Conservation (phyloP, 2,329 filamentous ascomycete genomes). For the Salinomyces thailandicus region DNA sequence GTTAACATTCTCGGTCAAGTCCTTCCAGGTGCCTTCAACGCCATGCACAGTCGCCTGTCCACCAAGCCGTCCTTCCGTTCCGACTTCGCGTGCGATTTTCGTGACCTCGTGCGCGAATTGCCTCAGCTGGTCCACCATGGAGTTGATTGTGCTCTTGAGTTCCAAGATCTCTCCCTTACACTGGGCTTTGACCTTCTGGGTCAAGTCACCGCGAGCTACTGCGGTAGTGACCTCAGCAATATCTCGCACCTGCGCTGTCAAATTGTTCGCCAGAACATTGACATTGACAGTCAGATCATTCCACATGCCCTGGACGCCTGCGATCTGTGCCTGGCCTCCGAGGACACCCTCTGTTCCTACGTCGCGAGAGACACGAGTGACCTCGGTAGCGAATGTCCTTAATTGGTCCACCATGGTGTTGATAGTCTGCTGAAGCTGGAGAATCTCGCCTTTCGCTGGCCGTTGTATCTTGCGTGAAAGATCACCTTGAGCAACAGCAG, state of each 20-base stretch:
- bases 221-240: constrained; percentile 44
- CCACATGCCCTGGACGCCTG: constrained; percentile 57
- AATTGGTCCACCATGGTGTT: constrained; percentile 58
- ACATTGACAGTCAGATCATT: constrained; percentile 51
- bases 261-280: constrained; percentile 44
- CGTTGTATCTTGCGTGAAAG: constrained; percentile 93
- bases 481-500: constrained; percentile 87
- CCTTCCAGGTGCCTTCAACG: constrained; percentile 45
- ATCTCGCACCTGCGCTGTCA: constrained; percentile 44
- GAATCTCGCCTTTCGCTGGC: constrained; percentile 85
- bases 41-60: constrained; percentile 44
- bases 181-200: constrained; percentile 41
- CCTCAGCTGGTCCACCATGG: constrained; percentile 43
- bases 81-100: constrained; percentile 43
- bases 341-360: constrained; percentile 55
- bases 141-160: constrained; percentile 43
- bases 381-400: constrained; percentile 55
- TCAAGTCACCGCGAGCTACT: constrained; percentile 42
- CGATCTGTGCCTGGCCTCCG: constrained; percentile 53
- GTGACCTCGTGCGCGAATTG: constrained; percentile 45
- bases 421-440: constrained; percentile 84
- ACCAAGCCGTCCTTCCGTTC: constrained; percentile 41
- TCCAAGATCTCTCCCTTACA: constrained; percentile 44
- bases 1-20: constrained; percentile 45
- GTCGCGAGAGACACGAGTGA: constrained; percentile 54